A percentile compares a stretch with the other conserved stretches of the same genome.
Evolutionary conservation across 2,329 filamentous ascomycete species (phyloP).

Genomic region (Xylariaceae sp.): DNA sequence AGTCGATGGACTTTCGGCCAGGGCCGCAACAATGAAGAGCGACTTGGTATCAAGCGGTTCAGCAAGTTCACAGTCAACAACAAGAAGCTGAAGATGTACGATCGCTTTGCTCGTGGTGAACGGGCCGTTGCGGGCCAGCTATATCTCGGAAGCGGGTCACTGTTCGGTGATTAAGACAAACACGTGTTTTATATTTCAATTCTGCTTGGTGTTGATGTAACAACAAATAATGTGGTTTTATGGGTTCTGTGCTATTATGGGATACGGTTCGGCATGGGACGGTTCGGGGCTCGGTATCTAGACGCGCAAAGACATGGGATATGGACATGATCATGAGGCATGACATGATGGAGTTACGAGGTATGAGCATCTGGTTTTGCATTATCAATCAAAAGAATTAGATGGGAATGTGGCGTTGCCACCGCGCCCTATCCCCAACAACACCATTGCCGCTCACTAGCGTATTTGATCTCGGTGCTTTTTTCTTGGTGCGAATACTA

Average conservation of each 20-base stretch:
- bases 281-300: too few species aligned
- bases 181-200: too few species aligned
- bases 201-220: background rate
- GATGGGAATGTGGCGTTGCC: too few species aligned
- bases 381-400: too few species aligned
- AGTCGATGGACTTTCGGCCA: slow-evolving; percentile 51
- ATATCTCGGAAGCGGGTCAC: slow-evolving; percentile 17
- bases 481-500: too few species aligned
- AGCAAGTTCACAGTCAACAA: slow-evolving; percentile 28
- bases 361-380: too few species aligned
- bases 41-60: slow-evolving; percentile 29
- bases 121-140: slow-evolving; percentile 24
- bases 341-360: background rate
- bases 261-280: background rate
- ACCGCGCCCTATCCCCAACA: too few species aligned
- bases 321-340: background rate
- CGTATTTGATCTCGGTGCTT: too few species aligned
- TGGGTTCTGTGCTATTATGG: background rate
- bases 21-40: slow-evolving; percentile 30
- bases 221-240: background rate
- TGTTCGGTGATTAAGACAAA: slow-evolving; percentile 19
- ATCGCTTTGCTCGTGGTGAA: slow-evolving; percentile 20
- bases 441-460: too few species aligned
- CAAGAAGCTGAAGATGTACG: slow-evolving; percentile 20
- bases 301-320: background rate